phyloP scores from a whole-genome alignment of 1,284 basidiomycete species.

The Leccinum fallax region DNA sequence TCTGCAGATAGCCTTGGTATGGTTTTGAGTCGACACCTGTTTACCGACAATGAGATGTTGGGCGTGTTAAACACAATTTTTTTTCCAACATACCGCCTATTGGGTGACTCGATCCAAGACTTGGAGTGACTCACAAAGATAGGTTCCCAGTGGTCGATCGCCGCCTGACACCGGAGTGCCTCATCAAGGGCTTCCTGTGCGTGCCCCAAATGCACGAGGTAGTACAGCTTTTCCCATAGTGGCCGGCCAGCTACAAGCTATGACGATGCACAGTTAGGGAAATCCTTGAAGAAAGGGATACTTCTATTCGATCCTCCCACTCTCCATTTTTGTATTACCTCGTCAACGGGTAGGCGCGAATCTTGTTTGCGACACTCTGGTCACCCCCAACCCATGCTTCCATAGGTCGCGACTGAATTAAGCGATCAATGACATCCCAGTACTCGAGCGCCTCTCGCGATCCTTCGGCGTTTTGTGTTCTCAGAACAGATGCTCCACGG shows the following conservation, averaged over 20 bases:
- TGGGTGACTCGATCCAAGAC: too few species aligned
- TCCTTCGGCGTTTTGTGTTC: conserved; percentile 53
- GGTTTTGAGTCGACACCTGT: too few species aligned
- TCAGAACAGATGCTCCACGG: conserved; percentile 61
- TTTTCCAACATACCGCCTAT: too few species aligned
- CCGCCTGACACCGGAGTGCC: conserved; percentile 70
- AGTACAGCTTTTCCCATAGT: conserved; percentile 80
- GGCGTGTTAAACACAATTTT: too few species aligned
- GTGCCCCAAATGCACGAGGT: conserved; percentile 47
- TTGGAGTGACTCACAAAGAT: conserved; percentile 46
- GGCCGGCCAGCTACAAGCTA: conserved; percentile 80
- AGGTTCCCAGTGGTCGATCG: conserved; percentile 80
- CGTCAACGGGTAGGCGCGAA: conserved; percentile 83
- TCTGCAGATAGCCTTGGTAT: too few species aligned
- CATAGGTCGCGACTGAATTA: conserved; percentile 78
- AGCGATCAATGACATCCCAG: conserved; percentile 83
- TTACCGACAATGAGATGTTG: too few species aligned
- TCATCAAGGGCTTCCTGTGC: conserved; percentile 69
- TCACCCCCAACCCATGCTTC: conserved; percentile 92
- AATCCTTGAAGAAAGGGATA: conserved; percentile 29
- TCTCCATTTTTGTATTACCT: conserved; percentile 76
- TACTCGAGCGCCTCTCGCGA: conserved; percentile 80
- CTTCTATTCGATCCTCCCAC: conserved; percentile 87
- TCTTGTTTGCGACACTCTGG: conserved; percentile 87
- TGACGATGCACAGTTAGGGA: conserved; percentile 1